Evolutionary conservation across 352 stramenopile genomes (phyloP), one percentile per base, ranked within the genome.

Genomic region (Phytophthora sp.): DNA sequence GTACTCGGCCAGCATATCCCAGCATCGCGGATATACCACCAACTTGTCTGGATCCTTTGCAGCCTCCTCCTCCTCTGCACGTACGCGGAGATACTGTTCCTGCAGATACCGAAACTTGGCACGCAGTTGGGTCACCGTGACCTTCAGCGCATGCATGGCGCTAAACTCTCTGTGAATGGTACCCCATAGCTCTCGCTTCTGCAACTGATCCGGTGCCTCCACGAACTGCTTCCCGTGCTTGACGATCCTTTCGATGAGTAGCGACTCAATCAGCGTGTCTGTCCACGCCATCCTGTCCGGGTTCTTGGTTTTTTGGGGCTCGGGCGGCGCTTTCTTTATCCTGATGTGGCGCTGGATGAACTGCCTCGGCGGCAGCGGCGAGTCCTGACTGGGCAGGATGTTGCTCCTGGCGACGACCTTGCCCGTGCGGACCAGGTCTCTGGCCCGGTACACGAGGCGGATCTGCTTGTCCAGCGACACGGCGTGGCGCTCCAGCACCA

Each of bases 381-480:
- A 27, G 28, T 65, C 50, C 20, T 35, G 17, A 52, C 50, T 69
- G 6, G 24, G 17, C 38, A 72, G 23, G n/a, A 68, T 26, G 41
- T 63, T 55, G 21, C 21, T 53, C 12, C 18, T 49, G 8, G 24
- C 42, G 2, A 54, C 23, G 10, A 18, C 34, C 35, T 56, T 69
- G 30, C 64, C 64, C 12, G 17, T 67, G 21, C 68, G 63, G 31
- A 77, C 50, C 15, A 59, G 9, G 35, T 74, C 63, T 45, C 66
- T 64, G 24, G 65, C 69, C 21, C 69, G 55, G 34, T 77, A 77
- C 17, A 77, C 65, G 11, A 73, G 48, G 8, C 64, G 64, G 5
- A 63, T 48, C 23, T 74, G 50, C 11, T 66, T 74, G 9, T 64
- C 41, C 21, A 74, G 30, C 9, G 60, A 41, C 18, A 74, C 26